Evolutionary conservation across 2,329 filamentous ascomycete species (phyloP), one percentile per base, ranked within the genome.

Genomic region (Coniosporium tulheliwenetii): DNA sequence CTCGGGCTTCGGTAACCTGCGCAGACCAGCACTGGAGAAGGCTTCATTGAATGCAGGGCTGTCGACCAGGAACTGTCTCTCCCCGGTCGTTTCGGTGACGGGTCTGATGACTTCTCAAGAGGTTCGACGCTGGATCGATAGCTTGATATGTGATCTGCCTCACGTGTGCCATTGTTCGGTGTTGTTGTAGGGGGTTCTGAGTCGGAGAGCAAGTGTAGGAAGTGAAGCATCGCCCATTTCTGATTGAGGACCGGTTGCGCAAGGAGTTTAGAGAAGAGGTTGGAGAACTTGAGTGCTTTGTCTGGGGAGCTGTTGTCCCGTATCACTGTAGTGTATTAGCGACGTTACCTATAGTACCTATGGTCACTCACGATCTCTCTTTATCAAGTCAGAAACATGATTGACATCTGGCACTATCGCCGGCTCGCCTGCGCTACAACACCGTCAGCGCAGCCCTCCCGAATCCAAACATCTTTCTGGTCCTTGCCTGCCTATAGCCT

Each of bases 201-300:
- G 53, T 87, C 82, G 45, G 84, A 78, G 38, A 95, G 73, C 51
- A 85, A 79, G 57, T 91, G 82, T 35, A 98, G 73, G 35, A 98
- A 77, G 57, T 93, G 93, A 14, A 98, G 70, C 48, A 98, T 95
- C 2, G 83, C 85, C 86, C 87, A 96, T 71, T 98, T 98, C 60
- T 94, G 83, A 52, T 84, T 82, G 36, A 98, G 71, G 5, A 96
- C 87, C 0, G 87, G 87, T 48, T 95, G 77, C n/a, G 85, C 83
- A 19, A 95, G 69, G 13, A 98, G 73, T 42, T 85, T 75, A 30
- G 85, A 85, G 62, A 95, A 94, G 26, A 98, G 73, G 54, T 94
- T 93, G 16, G 85, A 81, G 61, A 95, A 94, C 45, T 80, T 75
- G 14, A 89, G 70, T 3, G 87, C 85, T 60, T 87, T 75, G 51